phyloP scores from a whole-genome alignment of 768 basidiomycete genomes.

The Trichaptum fuscoviolaceum region DNA sequence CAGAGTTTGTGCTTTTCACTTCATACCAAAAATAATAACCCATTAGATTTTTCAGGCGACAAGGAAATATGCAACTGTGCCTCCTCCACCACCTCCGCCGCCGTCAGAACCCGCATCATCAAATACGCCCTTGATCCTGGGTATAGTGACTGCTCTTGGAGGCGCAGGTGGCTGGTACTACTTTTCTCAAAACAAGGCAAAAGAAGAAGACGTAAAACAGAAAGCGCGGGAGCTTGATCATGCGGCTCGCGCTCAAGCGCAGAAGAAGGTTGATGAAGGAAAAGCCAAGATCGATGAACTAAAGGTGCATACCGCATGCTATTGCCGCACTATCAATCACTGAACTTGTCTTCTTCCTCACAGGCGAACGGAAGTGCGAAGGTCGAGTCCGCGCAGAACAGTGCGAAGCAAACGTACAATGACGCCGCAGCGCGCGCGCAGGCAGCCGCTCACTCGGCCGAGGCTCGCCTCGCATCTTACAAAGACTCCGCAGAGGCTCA shows the following conservation, averaged over 20 bases:
- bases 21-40: background rate
- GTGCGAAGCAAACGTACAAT: constrained; percentile 22
- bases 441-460: background rate
- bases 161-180: constrained; percentile 31
- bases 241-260: constrained; percentile 25
- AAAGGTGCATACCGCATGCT: constrained; percentile 24
- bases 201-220: constrained; percentile 27
- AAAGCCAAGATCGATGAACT: constrained; percentile 27
- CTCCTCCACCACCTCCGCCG: background rate
- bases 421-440: constrained; percentile 15
- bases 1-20: background rate
- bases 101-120: background rate
- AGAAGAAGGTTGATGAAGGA: constrained; percentile 24
- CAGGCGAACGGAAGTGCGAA: constrained; percentile 23
- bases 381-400: constrained; percentile 20
- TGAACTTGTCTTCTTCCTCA: background rate
- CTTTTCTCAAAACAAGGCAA: constrained; percentile 24
- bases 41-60: background rate
- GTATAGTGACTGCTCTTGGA: constrained; percentile 7
- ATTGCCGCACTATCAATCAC: background rate
- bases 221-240: constrained; percentile 26
- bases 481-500: constrained; percentile 1
- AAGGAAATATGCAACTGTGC: background rate
- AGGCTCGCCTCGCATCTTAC: background rate
- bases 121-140: constrained; percentile 5